Conservation (phyloP, 352 stramenopile species). For the Pythium vanterpoolii region DNA sequence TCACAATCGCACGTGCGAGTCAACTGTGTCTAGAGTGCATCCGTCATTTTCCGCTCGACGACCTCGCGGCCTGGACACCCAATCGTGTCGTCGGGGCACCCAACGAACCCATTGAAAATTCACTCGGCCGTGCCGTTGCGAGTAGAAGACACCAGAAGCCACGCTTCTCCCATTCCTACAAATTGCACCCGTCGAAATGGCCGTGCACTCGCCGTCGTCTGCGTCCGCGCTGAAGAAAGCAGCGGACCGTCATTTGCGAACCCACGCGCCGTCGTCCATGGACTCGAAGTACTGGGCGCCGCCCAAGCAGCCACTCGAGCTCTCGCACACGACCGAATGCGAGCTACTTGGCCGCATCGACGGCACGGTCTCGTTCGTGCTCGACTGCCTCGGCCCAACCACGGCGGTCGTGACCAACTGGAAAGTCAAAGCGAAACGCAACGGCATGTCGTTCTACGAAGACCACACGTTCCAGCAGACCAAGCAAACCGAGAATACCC, state of each 20-base stretch:
- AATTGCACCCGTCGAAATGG: too few relatives aligned
- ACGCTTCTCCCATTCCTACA: too few relatives aligned
- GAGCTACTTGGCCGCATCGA: slow-evolving; percentile 8
- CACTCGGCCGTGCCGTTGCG: too few relatives aligned
- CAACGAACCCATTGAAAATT: too few relatives aligned
- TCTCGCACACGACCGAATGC: not conserved
- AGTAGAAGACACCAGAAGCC: too few relatives aligned
- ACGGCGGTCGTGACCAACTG: slow-evolving; percentile 17
- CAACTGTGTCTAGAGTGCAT: too few relatives aligned
- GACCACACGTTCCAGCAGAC: slow-evolving; percentile 18
- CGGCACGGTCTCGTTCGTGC: slow-evolving; percentile 16
- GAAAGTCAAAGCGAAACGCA: slow-evolving; percentile 15
- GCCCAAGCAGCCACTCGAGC: slow-evolving; percentile 4
- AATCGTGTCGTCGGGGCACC: too few relatives aligned
- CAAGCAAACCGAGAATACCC: not conserved
- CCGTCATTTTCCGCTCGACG: too few relatives aligned
- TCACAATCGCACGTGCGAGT: too few relatives aligned
- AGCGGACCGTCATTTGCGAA: slow-evolving; percentile 11
- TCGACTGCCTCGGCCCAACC: slow-evolving; percentile 14
- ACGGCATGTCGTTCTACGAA: slow-evolving; percentile 19
- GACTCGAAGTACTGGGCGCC: slow-evolving; percentile 17
- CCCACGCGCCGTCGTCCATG: slow-evolving; percentile 4
- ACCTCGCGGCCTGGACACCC: too few relatives aligned
- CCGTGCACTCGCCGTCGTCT: not conserved
- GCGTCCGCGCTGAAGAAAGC: slow-evolving; percentile 9